phyloP scores from a whole-genome alignment of 2,329 filamentous ascomycete species.

The Cryphonectria parasitica region DNA sequence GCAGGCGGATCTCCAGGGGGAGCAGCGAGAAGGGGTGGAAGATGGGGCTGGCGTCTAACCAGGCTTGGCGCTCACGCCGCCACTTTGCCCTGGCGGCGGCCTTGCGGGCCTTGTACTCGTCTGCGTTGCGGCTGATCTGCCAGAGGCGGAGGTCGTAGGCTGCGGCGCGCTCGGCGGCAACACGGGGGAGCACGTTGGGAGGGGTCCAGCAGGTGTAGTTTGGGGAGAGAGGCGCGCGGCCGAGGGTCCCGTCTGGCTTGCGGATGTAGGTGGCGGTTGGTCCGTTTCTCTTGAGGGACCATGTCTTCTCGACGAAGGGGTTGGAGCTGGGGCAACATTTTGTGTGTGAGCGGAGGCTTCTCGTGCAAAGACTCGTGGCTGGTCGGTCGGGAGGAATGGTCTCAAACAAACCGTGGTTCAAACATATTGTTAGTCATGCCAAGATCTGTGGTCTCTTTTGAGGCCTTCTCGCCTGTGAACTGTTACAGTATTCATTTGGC shows the following conservation, averaged over 20 bases:
- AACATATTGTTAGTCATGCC: not conserved
- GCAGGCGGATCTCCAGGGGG: constrained; percentile 7
- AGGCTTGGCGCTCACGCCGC: constrained; percentile 3
- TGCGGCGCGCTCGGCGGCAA: not conserved
- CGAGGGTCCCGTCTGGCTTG: not conserved
- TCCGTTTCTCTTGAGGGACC: not conserved
- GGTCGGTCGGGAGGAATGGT: no score
- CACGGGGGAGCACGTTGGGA: not conserved
- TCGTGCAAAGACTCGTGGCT: not conserved
- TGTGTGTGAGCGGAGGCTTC: not conserved
- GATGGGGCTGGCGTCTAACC: constrained; percentile 3
- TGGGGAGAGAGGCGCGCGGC: not conserved
- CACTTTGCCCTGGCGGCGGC: not conserved
- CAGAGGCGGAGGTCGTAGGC: constrained; percentile 10
- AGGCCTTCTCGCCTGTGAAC: not conserved
- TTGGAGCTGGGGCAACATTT: not conserved
- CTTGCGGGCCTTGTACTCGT: constrained; percentile 1
- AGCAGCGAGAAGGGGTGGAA: constrained; percentile 2
- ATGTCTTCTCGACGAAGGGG: not conserved
- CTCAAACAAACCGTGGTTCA: not conserved
- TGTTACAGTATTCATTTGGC: not conserved
- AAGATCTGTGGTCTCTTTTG: not conserved
- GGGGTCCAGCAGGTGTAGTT: not conserved
- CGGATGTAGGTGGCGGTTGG: not conserved
- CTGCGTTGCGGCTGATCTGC: constrained; percentile 1